Evolutionary conservation across 2,329 filamentous ascomycete species (phyloP).

Genomic region (Calonectria honghensis): DNA sequence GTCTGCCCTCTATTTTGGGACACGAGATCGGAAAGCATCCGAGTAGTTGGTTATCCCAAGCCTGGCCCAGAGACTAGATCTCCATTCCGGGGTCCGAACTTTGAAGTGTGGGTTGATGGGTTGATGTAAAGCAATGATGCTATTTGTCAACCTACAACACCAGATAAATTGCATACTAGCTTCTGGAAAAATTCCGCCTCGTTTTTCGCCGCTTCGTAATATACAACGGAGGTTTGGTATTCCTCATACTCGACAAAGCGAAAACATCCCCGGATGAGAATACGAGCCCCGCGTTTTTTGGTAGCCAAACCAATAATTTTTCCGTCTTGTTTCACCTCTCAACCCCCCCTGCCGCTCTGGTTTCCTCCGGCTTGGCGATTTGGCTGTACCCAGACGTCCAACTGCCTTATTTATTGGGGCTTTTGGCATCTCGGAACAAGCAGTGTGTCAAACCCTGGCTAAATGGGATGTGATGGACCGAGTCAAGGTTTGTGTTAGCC

Average conservation of each 20-base stretch:
- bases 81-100: slow-evolving; percentile 20
- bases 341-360: slow-evolving; percentile 11
- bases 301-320: slow-evolving; percentile 13
- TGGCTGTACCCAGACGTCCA: slow-evolving; percentile 13
- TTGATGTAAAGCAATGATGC: background rate
- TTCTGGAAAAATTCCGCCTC: slow-evolving; percentile 13
- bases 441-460: slow-evolving; percentile 17
- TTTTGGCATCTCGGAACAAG: slow-evolving; percentile 16
- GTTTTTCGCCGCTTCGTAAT: background rate
- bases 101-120: slow-evolving; percentile 12
- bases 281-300: slow-evolving; percentile 8
- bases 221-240: background rate
- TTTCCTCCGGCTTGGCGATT: slow-evolving; percentile 19
- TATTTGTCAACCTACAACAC: background rate
- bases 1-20: slow-evolving; percentile 24
- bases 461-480: slow-evolving; percentile 2
- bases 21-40: slow-evolving; percentile 24
- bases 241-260: background rate
- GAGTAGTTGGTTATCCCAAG: background rate
- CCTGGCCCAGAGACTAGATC: slow-evolving; percentile 1
- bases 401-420: slow-evolving; percentile 15
- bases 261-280: slow-evolving; percentile 8
- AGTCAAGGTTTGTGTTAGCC: slow-evolving; percentile 15
- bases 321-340: slow-evolving; percentile 19
- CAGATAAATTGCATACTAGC: background rate